Conservation (phyloP, 257 asterid genomes). For the Nicotiana sylvestris region DNA sequence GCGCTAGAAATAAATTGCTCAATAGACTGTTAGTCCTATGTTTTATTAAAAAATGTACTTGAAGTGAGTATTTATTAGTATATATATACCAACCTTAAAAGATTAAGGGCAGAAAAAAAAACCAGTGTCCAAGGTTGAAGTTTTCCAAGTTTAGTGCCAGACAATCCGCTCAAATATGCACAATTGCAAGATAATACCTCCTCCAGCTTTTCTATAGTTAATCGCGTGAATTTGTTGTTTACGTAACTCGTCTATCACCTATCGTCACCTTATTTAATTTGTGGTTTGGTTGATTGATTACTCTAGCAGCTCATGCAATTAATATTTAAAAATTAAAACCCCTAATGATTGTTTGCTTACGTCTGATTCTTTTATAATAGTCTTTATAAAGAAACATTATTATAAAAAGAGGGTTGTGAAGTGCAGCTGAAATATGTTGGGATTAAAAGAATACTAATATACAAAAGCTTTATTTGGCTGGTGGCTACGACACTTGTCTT, state of each 20-base stretch:
- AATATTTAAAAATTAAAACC: background rate
- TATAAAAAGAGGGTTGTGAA: background rate
- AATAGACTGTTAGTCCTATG: background rate
- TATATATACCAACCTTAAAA: too few species aligned
- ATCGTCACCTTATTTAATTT: background rate
- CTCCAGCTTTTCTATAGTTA: background rate
- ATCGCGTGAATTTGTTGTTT: background rate
- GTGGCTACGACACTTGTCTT: background rate
- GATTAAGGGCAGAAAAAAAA: background rate
- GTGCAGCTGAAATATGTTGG: background rate
- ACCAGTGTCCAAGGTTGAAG: background rate
- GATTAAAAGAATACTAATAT: too few species aligned
- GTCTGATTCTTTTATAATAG: background rate
- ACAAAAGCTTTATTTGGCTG: background rate
- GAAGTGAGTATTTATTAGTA: background rate
- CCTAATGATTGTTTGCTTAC: background rate
- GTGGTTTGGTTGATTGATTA: background rate
- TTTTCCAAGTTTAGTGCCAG: background rate
- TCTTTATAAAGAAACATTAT: background rate
- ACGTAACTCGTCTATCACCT: background rate
- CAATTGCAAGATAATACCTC: background rate
- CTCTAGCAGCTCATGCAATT: background rate
- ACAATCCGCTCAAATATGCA: background rate
- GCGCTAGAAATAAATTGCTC: too few species aligned
- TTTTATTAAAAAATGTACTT: background rate